Conservation (phyloP, 2,329 filamentous ascomycete genomes). For the Epichloe elymi region DNA sequence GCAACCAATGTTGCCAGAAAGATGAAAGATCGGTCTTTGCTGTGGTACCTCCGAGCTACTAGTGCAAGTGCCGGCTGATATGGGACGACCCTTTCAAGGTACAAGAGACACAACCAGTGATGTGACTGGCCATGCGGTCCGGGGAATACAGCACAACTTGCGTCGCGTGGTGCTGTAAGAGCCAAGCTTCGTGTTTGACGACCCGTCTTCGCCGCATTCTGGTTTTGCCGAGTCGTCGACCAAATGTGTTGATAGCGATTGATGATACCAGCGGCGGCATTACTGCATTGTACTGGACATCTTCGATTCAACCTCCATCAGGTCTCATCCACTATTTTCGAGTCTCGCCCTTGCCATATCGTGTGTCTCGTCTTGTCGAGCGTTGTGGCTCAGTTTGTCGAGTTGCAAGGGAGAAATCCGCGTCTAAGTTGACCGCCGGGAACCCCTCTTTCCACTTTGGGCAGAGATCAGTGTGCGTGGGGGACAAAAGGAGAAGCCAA, state of each 20-base stretch:
- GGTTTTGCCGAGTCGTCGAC: not conserved
- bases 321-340: not conserved
- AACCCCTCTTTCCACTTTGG: conserved; percentile 2
- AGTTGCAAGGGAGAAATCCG: not conserved
- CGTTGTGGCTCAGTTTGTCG: not conserved
- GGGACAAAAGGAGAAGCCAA: not conserved
- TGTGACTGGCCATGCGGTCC: not conserved
- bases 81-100: not conserved
- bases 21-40: not conserved
- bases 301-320: not conserved
- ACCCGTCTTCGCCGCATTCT: not conserved
- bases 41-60: conserved; percentile 2
- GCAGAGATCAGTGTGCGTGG: not conserved
- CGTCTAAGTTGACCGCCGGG: not conserved
- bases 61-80: conserved; percentile 2
- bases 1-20: not conserved
- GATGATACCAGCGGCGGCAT: not conserved
- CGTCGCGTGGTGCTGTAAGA: not conserved
- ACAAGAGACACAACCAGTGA: too few relatives aligned
- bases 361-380: not conserved
- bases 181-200: not conserved
- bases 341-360: not conserved
- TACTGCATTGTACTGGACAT: not conserved
- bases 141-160: not conserved
- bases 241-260: not conserved